Conservation (phyloP, 2,329 filamentous ascomycete species). For the Cordyceps cicadae region DNA sequence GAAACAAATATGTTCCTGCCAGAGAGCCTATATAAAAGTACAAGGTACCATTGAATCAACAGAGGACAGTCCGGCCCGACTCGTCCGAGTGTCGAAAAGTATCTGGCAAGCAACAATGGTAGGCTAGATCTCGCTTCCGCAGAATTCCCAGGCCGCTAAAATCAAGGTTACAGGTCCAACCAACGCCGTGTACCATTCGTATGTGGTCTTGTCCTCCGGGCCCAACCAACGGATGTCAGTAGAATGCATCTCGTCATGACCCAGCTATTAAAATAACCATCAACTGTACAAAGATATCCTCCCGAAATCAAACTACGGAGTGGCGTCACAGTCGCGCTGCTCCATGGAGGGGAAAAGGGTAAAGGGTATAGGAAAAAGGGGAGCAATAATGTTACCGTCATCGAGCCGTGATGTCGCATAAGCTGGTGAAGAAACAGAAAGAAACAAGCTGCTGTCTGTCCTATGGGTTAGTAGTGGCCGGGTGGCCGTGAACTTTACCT, state of each 20-base stretch:
- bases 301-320: not conserved
- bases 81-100: not conserved
- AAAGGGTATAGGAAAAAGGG: not conserved
- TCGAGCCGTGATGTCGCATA: not conserved
- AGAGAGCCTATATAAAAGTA: conserved; percentile 3
- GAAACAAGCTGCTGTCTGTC: not conserved
- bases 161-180: conserved; percentile 5
- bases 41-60: not conserved
- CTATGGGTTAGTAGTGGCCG: conserved; percentile 6
- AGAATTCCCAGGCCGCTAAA: conserved; percentile 2
- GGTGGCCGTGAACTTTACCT: conserved; percentile 5
- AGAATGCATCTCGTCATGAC: not conserved
- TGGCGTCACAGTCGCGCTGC: not conserved
- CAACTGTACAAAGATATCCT: not conserved
- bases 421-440: not conserved
- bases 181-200: not conserved
- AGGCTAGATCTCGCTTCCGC: conserved; percentile 3
- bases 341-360: not conserved
- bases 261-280: not conserved
- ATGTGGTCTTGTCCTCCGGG: not conserved
- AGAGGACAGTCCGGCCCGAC: not conserved
- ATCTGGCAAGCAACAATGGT: not conserved
- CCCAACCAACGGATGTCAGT: not conserved
- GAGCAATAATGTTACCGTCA: not conserved
- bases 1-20: not conserved